Conservation (phyloP, 495 filamentous ascomycete genomes). For the Podospora pseudocomata region DNA sequence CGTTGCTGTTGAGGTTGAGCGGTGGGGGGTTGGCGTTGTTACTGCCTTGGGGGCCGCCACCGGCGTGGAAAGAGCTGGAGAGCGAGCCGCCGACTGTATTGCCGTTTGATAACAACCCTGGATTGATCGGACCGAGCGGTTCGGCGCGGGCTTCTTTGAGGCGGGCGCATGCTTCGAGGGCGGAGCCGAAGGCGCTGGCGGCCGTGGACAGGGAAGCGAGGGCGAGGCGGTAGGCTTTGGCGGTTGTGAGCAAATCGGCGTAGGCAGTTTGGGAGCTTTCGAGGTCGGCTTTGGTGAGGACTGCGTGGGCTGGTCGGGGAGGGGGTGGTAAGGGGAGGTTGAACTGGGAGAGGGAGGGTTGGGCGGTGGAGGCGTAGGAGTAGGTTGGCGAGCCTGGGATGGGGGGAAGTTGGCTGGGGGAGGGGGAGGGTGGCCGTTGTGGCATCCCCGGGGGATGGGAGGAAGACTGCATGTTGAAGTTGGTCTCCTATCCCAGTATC, state of each 20-base stretch:
- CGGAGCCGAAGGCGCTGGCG: constrained; percentile 57
- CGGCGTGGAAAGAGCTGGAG: constrained; percentile 17
- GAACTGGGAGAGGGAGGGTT: constrained; percentile 50
- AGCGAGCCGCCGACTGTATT: neutral
- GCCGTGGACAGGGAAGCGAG: constrained; percentile 55
- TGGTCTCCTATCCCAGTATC: neutral
- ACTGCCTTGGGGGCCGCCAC: constrained; percentile 22
- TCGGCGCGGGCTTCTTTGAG: constrained; percentile 58
- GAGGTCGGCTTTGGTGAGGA: constrained; percentile 59
- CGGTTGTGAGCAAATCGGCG: constrained; percentile 54
- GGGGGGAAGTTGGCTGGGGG: constrained; percentile 47
- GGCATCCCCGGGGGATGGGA: constrained; percentile 21
- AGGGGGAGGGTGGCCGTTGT: constrained; percentile 42
- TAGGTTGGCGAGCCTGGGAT: constrained; percentile 57
- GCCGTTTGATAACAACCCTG: neutral
- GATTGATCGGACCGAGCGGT: constrained; percentile 27
- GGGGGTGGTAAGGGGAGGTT: constrained; percentile 57
- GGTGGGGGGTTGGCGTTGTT: neutral
- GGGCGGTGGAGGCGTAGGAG: constrained; percentile 58
- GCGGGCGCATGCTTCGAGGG: constrained; percentile 61
- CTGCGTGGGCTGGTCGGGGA: constrained; percentile 50
- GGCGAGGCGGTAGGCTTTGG: constrained; percentile 57
- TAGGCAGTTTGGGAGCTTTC: constrained; percentile 57
- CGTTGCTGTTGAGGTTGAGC: constrained; percentile 14
- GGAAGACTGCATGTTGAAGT: neutral